These are phyloP conservation scores for Lasiodiplodia theobromae DNA, from an alignment of 2,329 filamentous ascomycete species.

Conservation along the genomic window DNA sequence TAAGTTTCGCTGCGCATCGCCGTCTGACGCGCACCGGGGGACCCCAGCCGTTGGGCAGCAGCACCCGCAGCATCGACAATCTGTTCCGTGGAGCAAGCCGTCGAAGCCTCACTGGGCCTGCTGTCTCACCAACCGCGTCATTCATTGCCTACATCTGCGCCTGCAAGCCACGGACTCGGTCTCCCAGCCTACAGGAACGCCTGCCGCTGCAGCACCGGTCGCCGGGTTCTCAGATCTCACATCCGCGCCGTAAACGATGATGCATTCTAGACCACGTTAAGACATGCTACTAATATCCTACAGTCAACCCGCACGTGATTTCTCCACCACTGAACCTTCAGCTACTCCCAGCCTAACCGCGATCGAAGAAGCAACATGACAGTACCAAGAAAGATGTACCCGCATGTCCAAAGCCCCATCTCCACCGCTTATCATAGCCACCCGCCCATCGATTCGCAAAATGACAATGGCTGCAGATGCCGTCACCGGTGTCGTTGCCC, in stretches of 20 bases:
- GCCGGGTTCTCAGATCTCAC: slow-evolving; percentile 28
- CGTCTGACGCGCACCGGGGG: not conserved
- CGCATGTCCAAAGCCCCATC: slow-evolving; percentile 8
- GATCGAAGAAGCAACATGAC: slow-evolving; percentile 25
- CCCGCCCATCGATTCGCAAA: slow-evolving; percentile 9
- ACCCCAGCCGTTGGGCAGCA: not conserved
- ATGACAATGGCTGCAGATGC: slow-evolving; percentile 18
- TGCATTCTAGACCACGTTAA: slow-evolving; percentile 28
- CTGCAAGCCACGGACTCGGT: slow-evolving; percentile 12
- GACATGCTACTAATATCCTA: slow-evolving; percentile 26
- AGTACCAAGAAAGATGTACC: slow-evolving; percentile 16
- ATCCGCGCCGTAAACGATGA: slow-evolving; percentile 27
- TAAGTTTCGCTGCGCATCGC: not conserved
- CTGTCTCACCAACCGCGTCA: slow-evolving; percentile 20
- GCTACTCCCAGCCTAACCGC: slow-evolving; percentile 18
- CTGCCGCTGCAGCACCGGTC: slow-evolving; percentile 29
- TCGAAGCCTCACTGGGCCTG: slow-evolving; percentile 7
- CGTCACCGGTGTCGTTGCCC: not conserved
- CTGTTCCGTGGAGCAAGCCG: slow-evolving; percentile 17
- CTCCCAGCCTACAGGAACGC: slow-evolving; percentile 25
- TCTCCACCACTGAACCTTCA: slow-evolving; percentile 1
- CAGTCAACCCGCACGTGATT: slow-evolving; percentile 26
- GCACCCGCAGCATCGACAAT: slow-evolving; percentile 4
- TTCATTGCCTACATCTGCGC: slow-evolving; percentile 22
- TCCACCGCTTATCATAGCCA: slow-evolving; percentile 7